Percentiles rank a stretch among this genome's conserved stretches.
phyloP scores from a whole-genome alignment of 2,329 filamentous ascomycete genomes.

The Aspergillus sp. region DNA sequence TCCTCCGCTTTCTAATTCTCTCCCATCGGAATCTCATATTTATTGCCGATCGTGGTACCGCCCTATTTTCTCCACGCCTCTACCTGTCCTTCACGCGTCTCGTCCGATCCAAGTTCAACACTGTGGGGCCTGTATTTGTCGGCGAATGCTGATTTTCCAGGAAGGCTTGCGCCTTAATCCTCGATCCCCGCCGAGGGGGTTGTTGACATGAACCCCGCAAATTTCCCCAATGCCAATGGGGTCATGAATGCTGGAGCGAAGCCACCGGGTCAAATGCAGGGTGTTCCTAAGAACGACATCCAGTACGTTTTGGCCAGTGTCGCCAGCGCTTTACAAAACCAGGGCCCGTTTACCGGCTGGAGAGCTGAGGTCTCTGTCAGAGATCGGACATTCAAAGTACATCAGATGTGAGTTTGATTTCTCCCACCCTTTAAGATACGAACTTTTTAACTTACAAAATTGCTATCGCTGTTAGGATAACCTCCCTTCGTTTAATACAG shows the following conservation, averaged over 20 bases:
- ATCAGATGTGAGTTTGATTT: constrained; percentile 41
- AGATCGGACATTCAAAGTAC: constrained; percentile 43
- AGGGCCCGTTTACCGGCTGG: constrained; percentile 48
- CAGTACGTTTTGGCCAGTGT: constrained; percentile 41
- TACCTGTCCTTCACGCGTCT: neutral
- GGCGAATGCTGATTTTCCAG: constrained; percentile 39
- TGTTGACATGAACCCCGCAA: constrained; percentile 45
- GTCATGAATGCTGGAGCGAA: constrained; percentile 35
- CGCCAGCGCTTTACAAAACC: constrained; percentile 38
- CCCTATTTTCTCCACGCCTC: neutral
- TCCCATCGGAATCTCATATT: neutral
- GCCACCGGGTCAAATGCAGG: constrained; percentile 33
- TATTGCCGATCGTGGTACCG: constrained; percentile 2
- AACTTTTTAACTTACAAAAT: constrained; percentile 8
- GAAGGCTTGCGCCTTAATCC: constrained; percentile 29
- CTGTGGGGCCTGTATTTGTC: constrained; percentile 13
- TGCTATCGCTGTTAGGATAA: constrained; percentile 34
- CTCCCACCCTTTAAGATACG: neutral
- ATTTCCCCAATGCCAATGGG: constrained; percentile 38
- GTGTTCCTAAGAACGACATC: constrained; percentile 31
- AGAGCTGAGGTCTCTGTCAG: constrained; percentile 41
- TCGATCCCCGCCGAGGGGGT: constrained; percentile 39
- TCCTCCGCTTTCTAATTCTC: neutral
- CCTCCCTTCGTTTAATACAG: constrained; percentile 47
- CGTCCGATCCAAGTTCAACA: constrained; percentile 1